Evolutionary conservation across 768 basidiomycete species (phyloP).

Genomic region (Austroboletus eburneus): DNA sequence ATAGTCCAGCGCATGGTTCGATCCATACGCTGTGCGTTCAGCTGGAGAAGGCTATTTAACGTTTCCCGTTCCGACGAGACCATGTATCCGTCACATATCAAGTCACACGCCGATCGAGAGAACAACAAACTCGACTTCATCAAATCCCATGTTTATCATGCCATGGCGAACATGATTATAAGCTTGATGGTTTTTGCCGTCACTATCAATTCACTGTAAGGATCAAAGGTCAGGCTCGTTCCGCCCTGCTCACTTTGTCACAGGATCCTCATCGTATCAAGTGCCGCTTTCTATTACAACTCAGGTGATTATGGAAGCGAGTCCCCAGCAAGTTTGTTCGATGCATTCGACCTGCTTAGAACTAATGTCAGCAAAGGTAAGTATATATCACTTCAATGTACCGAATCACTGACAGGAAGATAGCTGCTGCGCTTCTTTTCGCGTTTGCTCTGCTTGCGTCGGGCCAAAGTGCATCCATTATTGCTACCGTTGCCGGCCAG

Average conservation of each 20-base stretch:
- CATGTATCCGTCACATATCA: slow-evolving; percentile 27
- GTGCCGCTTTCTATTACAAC: slow-evolving; percentile 74
- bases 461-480: slow-evolving; percentile 87
- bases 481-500: slow-evolving; percentile 88
- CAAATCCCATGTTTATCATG: slow-evolving; percentile 60
- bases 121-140: slow-evolving; percentile 57
- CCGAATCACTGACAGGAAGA: slow-evolving; percentile 1
- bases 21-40: slow-evolving; percentile 6
- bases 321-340: slow-evolving; percentile 71
- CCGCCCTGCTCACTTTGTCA: neutral
- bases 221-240: slow-evolving; percentile 2
- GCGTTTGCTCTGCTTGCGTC: slow-evolving; percentile 81
- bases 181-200: slow-evolving; percentile 82
- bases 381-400: slow-evolving; percentile 13
- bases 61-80: slow-evolving; percentile 20
- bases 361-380: slow-evolving; percentile 61
- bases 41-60: slow-evolving; percentile 20
- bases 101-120: slow-evolving; percentile 49
- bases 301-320: slow-evolving; percentile 36
- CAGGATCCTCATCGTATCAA: slow-evolving; percentile 79
- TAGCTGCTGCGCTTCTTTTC: slow-evolving; percentile 82
- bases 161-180: slow-evolving; percentile 58
- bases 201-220: slow-evolving; percentile 79
- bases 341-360: slow-evolving; percentile 75
- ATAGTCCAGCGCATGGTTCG: slow-evolving; percentile 18